These are phyloP conservation scores for Acanthamoeba culbertsoni DNA, from an alignment of 208 protist species.

Conservation along the genomic window DNA sequence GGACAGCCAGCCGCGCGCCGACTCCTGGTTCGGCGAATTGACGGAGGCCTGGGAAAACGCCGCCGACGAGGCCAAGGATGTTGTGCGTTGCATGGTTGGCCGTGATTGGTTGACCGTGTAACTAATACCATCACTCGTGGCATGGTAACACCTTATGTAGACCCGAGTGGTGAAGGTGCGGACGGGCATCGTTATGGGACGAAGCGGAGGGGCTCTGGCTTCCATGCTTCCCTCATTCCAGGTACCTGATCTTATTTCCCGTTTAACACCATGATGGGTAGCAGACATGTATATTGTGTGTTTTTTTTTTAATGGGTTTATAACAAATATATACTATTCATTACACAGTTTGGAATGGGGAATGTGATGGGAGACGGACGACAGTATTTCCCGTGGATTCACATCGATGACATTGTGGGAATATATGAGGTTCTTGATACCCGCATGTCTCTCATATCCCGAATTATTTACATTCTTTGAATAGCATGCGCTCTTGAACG, in stretches of 20 bases:
- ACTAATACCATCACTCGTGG: too few species aligned
- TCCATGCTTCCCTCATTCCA: constrained; percentile 18
- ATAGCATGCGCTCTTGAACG: not conserved
- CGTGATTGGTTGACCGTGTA: too few species aligned
- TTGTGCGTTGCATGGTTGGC: not conserved
- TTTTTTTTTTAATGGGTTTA: not conserved
- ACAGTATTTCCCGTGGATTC: constrained; percentile 55
- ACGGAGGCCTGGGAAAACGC: not conserved
- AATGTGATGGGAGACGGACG: constrained; percentile 14
- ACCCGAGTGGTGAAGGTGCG: constrained; percentile 5
- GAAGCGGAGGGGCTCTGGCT: not conserved
- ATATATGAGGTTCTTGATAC: not conserved
- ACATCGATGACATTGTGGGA: constrained; percentile 52
- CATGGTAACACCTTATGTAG: not conserved
- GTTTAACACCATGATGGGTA: too few species aligned
- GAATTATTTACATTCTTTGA: not conserved
- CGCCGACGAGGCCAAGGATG: not conserved
- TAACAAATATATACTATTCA: not conserved
- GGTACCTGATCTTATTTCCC: not conserved
- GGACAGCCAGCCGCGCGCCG: not conserved
- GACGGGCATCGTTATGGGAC: constrained; percentile 39
- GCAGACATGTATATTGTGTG: too few species aligned
- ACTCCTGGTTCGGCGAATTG: constrained; percentile 33
- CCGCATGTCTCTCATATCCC: not conserved
- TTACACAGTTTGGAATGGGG: not conserved